Base-by-base conservation (phyloP, 345 rosid species). In the Schrenkiella parvula region DNA sequence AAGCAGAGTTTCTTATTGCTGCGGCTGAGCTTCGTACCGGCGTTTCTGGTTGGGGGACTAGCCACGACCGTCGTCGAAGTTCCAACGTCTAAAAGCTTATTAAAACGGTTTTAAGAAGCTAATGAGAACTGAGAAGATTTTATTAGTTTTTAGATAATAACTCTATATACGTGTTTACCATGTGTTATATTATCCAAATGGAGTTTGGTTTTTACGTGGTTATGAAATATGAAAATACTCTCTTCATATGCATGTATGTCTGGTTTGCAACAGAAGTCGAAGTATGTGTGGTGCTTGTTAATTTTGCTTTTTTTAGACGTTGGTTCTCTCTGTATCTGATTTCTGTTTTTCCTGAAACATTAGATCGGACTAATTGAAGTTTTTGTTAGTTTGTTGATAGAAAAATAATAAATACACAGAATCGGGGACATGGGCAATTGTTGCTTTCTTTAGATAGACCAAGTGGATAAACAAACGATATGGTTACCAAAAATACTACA, bases 21-120 rank as follows among this genome's bases (percentile, higher is more conserved):
- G 89, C 90, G 3, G 84, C 77, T 1, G 97, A 90, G 84, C 80
- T 93, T 69, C 96, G 85, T 74, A 73, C 77, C 6, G 97, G 98
- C 21, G 75, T 90, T 65, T 82, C 78, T 28, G 64, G 74, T 9
- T 86, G 89, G 97, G 97, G 96, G 11, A 52, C 31, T 38, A 66
- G 78, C 65, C 84, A 73, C 22, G 92, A 89, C 75, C 81, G 80
- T 58, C 73, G 63, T 58, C 68, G 63, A 48, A 70, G 38, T 63
- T 29, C 79, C 35, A 11, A 76, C 17, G 51, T 75, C 37, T 75
- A 35, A 51, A 51, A n/a, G 4, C 62, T 13, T 35, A 1, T 37
- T 15, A 29, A 35, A 58, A 48, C 28, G 5, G 32, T 29, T 18
- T 0, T 2, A 28, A 48, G 29, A 67, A 59, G 35, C 31, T 50